A percentile compares a stretch with the other conserved stretches of the same genome.
These are phyloP conservation scores for Aspergillus ostianus DNA, from an alignment of 495 filamentous ascomycete species.

Conservation along the genomic window DNA sequence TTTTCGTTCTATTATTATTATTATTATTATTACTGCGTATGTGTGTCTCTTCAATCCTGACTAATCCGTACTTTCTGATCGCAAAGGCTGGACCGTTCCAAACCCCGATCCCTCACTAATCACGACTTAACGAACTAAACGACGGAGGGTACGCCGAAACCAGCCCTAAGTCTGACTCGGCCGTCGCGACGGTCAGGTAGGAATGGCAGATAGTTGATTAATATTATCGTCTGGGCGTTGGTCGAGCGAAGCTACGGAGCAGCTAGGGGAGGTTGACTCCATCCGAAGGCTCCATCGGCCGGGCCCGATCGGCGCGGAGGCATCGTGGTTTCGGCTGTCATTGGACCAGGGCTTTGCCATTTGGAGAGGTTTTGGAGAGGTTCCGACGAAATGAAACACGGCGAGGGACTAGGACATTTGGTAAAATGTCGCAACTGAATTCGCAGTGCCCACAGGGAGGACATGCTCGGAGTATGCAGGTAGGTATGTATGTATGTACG, in stretches of 20 bases:
- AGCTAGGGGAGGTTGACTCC: conserved; percentile 7
- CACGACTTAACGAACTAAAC: too few species aligned
- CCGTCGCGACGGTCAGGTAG: too few species aligned
- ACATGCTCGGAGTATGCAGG: too few species aligned
- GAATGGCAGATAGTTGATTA: too few species aligned
- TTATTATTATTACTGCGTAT: too few species aligned
- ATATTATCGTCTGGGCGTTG: background rate
- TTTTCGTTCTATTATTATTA: too few species aligned
- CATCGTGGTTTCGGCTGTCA: conserved; percentile 3
- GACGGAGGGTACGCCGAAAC: too few species aligned
- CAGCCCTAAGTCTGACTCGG: too few species aligned
- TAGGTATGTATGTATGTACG: too few species aligned
- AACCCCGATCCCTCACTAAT: background rate
- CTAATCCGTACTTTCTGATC: too few species aligned
- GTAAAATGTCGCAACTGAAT: conserved; percentile 8
- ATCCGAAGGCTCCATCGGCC: conserved; percentile 19
- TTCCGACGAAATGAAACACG: background rate
- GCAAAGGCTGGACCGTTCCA: background rate
- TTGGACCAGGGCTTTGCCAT: conserved; percentile 5
- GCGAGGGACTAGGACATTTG: background rate
- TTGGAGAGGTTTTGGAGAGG: background rate
- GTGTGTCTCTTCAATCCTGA: too few species aligned
- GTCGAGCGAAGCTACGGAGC: conserved; percentile 3
- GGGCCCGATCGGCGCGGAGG: conserved; percentile 19
- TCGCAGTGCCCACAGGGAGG: too few species aligned